Base-by-base conservation (phyloP, 164 flowering plant species). In the Stephania yunnanensis region DNA sequence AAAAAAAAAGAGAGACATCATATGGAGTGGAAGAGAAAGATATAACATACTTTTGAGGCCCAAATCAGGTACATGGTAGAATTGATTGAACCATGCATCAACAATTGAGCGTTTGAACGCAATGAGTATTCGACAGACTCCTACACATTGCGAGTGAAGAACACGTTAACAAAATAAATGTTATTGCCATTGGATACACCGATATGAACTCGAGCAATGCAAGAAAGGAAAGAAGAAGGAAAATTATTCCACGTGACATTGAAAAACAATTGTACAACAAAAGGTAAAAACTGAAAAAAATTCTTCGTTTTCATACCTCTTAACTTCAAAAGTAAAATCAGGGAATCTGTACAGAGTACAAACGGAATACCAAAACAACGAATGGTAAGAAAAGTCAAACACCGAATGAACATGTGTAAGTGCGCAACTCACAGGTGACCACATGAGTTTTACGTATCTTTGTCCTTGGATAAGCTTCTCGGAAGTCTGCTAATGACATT, bases 401-500 rank as follows among this genome's bases (percentile, higher is more conserved):
- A 61, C 55, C 25, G 67, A 44, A 77, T 64, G 42, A 46, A 53
- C n/a, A 36, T 31, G 45, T 68, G 50, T 72, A 17, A 55, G 7
- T 69, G 45, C 13, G 52, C 19, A 73, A 63, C 76, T 69, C 31
- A 73, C 70, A 2, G 9, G 48, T 46, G 44, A 30, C 52, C 45
- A 10, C 4, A 69, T 13, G 70, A 45, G 10, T 44, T 50, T 81
- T 73, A 90, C 45, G 71, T 20, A 58, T 90, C 93, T 83, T 92
- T 93, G 74, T 85, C 94, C 83, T 88, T 91, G 42, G 87, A 71
- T 50, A 84, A 68, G 80, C 77, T 80, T 70, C 81, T 78, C 13
- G 94, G 91, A n/a, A 89, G 70, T 82, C 95, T 81, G 80, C 89
- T 87, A 63, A 88, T 80, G 70, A 91, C 82, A 85, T 80, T 89